These are phyloP conservation scores for Rhypophila decipiens DNA, from an alignment of 495 filamentous ascomycete species.

Conservation along the genomic window DNA sequence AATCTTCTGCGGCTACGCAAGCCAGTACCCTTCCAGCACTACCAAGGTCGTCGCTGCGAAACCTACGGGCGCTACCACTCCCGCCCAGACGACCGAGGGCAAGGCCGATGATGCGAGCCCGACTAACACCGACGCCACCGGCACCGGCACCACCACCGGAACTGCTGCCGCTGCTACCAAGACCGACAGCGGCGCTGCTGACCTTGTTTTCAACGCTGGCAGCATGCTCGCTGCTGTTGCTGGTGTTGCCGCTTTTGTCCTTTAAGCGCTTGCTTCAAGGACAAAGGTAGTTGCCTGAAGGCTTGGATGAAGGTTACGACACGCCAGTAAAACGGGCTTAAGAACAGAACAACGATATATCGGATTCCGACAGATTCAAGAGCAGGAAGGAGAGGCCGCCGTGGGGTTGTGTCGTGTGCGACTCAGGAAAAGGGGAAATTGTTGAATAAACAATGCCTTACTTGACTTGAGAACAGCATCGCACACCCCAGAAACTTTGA, in stretches of 20 bases:
- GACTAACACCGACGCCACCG: slow-evolving; percentile 3
- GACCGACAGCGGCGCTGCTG: slow-evolving; percentile 23
- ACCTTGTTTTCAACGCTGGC: slow-evolving; percentile 25
- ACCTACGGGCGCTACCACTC: slow-evolving; percentile 7
- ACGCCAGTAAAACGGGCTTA: too few species aligned
- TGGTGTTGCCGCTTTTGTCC: slow-evolving; percentile 26
- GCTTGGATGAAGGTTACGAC: too few species aligned
- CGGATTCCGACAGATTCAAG: too few species aligned
- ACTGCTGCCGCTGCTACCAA: slow-evolving; percentile 15
- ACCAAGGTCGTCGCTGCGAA: slow-evolving; percentile 6
- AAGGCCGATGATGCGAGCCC: slow-evolving; percentile 1
- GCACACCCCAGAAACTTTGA: too few species aligned
- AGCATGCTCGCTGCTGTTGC: slow-evolving; percentile 27
- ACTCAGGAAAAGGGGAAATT: too few species aligned
- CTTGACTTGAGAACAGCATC: too few species aligned
- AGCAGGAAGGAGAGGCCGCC: too few species aligned
- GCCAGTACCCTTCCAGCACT: slow-evolving; percentile 26
- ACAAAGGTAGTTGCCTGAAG: not conserved
- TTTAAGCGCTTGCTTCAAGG: slow-evolving; percentile 13
- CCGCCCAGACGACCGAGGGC: slow-evolving; percentile 3
- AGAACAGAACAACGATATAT: too few species aligned
- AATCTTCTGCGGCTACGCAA: slow-evolving; percentile 35
- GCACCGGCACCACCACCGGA: slow-evolving; percentile 11
- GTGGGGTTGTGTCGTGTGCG: too few species aligned
- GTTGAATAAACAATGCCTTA: too few species aligned